Evolutionary conservation across 371 early-diverging fungal species (phyloP), one percentile per base, ranked within the genome.

Genomic region (Chytridiales sp.): DNA sequence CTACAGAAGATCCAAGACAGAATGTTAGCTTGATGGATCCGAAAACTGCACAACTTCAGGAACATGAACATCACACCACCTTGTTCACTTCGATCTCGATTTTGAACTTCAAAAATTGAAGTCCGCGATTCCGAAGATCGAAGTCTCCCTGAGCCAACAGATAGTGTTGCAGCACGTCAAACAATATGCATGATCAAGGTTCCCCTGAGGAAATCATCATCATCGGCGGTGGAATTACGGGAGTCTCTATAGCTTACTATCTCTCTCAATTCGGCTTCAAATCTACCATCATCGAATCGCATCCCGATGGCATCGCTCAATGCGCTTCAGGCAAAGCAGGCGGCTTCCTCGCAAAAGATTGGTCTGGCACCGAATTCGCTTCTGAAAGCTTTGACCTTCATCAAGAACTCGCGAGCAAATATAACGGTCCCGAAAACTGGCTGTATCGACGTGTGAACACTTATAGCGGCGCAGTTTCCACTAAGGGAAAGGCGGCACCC

Each of bases 241-340:
- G 86, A 39, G 78, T 82, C 13, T 79, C 80, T 21, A 77, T 78
- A 0, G 81, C 86, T 24, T 88, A 84, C 62, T 87, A 75, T 55
- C 69, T 87, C 27, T 75, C 78, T 8, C 54, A 70, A 47, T 55
- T 60, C 61, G 51, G 51, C 36, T 31, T 40, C 62, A 27, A 54
- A 58, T 42, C 62, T 40, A 19, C 80, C 21, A 76, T 80, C 3
- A 69, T 86, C 11, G 47, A 87, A 34, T 88, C 86, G 66, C 75
- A 79, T 59, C 73, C 78, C 21, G 76, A 70, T 24, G 77, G 59
- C 39, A 31, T 87, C 29, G 87, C 85, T 3, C 78, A 76, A 60
- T 78, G 72, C 42, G 85, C 87, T 11, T 85, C 85, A 36, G 88
- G 89, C 1, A 84, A 83, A 61, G 81, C 86, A 5, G 89, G 88